Evolutionary conservation across 176 grass and related monocot genomes (phyloP), one percentile per base, ranked within the genome.

Genomic region (Pharus latifolius): DNA sequence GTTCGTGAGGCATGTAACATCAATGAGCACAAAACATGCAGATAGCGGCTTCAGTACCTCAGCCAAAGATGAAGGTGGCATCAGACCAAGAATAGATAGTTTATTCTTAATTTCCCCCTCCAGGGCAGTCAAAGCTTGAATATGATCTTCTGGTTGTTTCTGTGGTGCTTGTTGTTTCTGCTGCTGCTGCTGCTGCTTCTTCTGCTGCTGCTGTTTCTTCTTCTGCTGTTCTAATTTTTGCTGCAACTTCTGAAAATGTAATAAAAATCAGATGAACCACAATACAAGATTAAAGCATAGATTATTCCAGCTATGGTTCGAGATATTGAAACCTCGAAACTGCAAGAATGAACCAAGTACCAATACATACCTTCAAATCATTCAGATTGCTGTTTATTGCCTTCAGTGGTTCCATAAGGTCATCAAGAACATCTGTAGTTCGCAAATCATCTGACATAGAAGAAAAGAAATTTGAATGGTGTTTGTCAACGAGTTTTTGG

Each of bases 351-450:
- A 26, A 41, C 8, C n/a, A n/a, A 51, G 14, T 7, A 59, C 26
- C 11, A 70, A 27, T 20, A 7, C 44, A 71, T 84, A 88, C 95
- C 95, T 94, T 94, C 20, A 94, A 77, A 49, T 94, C 86, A 49
- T 81, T 94, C 55, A 99, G 76, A 82, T 80, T 91, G 69, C 84
- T 72, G 64, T 99, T 99, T 74, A 99, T 86, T 16, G 84, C 63
- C 83, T 94, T 99, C 56, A 99, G 62, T n/a, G 78, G 90, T 14
- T 99, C 76, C 72, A 74, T 77, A 50, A 99, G 75, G 51, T 89
- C 90, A 88, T 99, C 95, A 58, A 99, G 75, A 61, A 99, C 90
- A 88, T 88, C 82, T 49, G 84, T 86, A 16, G 90, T 99, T 56
- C 83, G 77, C 38, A 95, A 69, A 83, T 99, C 95, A 35, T 91